phyloP scores from a whole-genome alignment of 2,329 filamentous ascomycete genomes.

The Dactylonectria macrodidyma region DNA sequence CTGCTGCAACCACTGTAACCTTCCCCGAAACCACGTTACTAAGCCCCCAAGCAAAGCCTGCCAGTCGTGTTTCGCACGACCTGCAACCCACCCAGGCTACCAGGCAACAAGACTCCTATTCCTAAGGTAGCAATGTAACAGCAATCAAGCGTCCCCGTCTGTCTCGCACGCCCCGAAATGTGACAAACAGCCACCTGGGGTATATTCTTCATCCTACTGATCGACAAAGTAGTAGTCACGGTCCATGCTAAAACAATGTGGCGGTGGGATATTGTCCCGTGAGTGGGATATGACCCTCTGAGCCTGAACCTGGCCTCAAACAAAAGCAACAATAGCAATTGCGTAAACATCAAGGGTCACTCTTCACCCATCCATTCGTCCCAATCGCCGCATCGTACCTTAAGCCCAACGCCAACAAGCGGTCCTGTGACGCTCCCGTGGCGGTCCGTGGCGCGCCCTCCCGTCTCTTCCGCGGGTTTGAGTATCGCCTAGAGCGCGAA shows the following conservation, averaged over 20 bases:
- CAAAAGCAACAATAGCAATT: not conserved
- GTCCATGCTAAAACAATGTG: conserved; percentile 4
- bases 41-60: too few relatives aligned
- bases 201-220: not conserved
- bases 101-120: too few relatives aligned
- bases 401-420: conserved; percentile 12
- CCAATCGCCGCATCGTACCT: not conserved
- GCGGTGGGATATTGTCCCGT: conserved; percentile 5
- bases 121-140: not conserved
- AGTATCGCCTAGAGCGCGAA: not conserved
- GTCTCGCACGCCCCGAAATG: not conserved
- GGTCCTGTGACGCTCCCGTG: conserved; percentile 40
- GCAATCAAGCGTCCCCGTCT: not conserved
- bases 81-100: too few relatives aligned
- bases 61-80: too few relatives aligned
- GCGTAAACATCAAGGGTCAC: not conserved
- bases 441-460: conserved; percentile 45
- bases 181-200: not conserved
- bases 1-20: conserved; percentile 25
- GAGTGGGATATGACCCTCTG: too few relatives aligned
- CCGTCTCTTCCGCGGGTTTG: conserved; percentile 27
- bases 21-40: not conserved
- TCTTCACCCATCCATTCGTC: not conserved
- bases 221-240: not conserved
- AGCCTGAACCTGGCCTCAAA: not conserved